A percentile compares a stretch with the other conserved stretches of the same genome.
These are phyloP conservation scores for Teunomyces cretensis DNA, from an alignment of 805 yeast species.

Conservation along the genomic window DNA sequence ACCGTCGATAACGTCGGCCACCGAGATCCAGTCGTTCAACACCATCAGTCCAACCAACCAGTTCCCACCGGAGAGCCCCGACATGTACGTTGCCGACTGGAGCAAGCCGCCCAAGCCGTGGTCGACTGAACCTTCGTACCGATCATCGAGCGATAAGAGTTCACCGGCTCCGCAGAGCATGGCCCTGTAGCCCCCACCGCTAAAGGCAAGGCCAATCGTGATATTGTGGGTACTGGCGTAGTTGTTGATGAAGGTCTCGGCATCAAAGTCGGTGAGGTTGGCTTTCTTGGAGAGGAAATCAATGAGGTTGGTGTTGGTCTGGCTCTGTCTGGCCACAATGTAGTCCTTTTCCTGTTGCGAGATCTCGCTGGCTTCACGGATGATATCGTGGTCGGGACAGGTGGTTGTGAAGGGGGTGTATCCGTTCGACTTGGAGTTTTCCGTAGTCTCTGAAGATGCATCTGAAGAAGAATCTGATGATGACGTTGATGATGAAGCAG, in stretches of 20 bases:
- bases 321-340: slow-evolving; percentile 21
- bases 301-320: slow-evolving; percentile 29
- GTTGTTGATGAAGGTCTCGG: slow-evolving; percentile 24
- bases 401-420: slow-evolving; percentile 30
- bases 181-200: slow-evolving; percentile 38
- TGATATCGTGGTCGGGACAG: slow-evolving; percentile 28
- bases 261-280: slow-evolving; percentile 32
- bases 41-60: slow-evolving; percentile 49
- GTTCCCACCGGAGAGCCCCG: slow-evolving; percentile 56
- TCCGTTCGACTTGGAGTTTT: slow-evolving; percentile 14
- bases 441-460: slow-evolving; percentile 6
- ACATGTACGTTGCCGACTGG: slow-evolving; percentile 12
- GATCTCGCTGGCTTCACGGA: slow-evolving; percentile 28
- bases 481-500: background rate
- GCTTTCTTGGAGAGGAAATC: slow-evolving; percentile 29
- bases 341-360: slow-evolving; percentile 27
- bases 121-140: slow-evolving; percentile 37
- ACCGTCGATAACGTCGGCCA: slow-evolving; percentile 26
- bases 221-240: slow-evolving; percentile 22
- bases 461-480: background rate
- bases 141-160: slow-evolving; percentile 11
- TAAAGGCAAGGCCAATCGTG: slow-evolving; percentile 32
- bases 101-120: slow-evolving; percentile 39
- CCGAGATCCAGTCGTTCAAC: slow-evolving; percentile 37
- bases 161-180: slow-evolving; percentile 23